Base-by-base conservation (phyloP, 2,329 filamentous ascomycete genomes). In the Juglanconis juglandina region DNA sequence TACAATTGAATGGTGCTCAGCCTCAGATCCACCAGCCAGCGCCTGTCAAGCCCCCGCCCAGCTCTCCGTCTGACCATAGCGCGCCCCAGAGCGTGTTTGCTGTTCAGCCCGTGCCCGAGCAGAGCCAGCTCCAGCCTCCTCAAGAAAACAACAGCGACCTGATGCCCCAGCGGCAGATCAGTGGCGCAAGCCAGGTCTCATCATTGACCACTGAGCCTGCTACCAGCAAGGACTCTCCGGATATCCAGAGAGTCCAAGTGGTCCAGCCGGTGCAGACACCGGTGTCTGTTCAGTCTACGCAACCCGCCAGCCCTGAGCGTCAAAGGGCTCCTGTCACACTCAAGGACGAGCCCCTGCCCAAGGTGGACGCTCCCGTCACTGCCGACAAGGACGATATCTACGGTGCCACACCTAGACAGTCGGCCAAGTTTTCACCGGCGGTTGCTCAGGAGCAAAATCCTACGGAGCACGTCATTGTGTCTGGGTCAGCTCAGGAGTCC, bases 311-410 rank as follows among this genome's bases (percentile, higher is more conserved):
- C 17, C 53, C 62, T 10, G 54, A 60, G 54, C 50, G 52, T 13
- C 59, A 64, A 42, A 55, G 56, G 17, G 46, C 56, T 2, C 56
- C 56, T 2, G 61, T 64, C 3, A 62, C 60, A 4, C 57, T 64
- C 46, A 56, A 53, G 14, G 67, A 69, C 34, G 60, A 62, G 8
- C 58, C 59, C 34, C n/a, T 30, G n/a, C 55, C 53, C 42, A 64
- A 58, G 17, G 51, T 50, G 1, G 48, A 52, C 17, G 58, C 64
- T 3, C 53, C 59, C 30, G 46, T 61, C 33, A 50, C 59, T 52
- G 52, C 55, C 8, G 65, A 64, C 30, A 67, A 69, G 24, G 71
- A 74, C 7, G 70, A 75, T 57, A 64, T 77, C 6, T 76, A 77
- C 63, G 67, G 71, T 39, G 71, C 72, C 14, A 71, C 68, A 32